Base-by-base conservation (phyloP, 176 grass and related monocot genomes). In the Pontederia crassipes region DNA sequence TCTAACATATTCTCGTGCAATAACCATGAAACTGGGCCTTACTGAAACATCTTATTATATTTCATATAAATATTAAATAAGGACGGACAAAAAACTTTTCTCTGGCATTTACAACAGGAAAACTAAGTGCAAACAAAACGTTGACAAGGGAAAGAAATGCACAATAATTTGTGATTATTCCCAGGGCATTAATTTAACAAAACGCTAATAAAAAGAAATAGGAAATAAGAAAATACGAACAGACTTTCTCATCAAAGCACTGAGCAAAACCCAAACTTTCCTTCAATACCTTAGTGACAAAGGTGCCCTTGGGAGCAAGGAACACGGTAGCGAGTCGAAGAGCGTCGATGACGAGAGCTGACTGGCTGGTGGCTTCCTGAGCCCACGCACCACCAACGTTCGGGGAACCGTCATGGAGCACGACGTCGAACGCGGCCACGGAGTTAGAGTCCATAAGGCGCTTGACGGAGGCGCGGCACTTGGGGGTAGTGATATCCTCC, bases 331-430 rank as follows among this genome's bases (percentile, higher is more conserved):
- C 84, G 4, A 98, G 82, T 57, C 81, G 77, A 3, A 92, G 47
- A 0, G 93, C 82, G 45, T 98, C 84, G 8, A 98, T 83, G 49
- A 98, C 87, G 3, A 98, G 81, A 1, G 81, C 46, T 2, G 84
- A 92, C 57, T 98, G 87, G 1, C 84, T 70, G 61, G 93, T 89
- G 60, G 93, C 93, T 57, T 98, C 93, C 81, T 92, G 84, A 27
- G 93, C 62, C 88, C 93, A 98, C 35, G 84, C 84, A 1, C 87
- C 93, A 1, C 93, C 93, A 12, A 98, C 81, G 63, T 98, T 98
- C 17, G 93, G 93, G 9, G 93, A 98, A 1, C 88, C 93, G 20
- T 98, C 93, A 72, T 98, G 93, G 32, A 98, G 74, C 32, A 98
- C 82, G 9, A 92, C 81, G 49, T 98, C 84, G 45, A 98, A 98